Percentiles rank a stretch among this genome's conserved stretches.
These are phyloP conservation scores for Ligustrum vulgare DNA, from an alignment of 257 asterid genomes.

Conservation along the genomic window DNA sequence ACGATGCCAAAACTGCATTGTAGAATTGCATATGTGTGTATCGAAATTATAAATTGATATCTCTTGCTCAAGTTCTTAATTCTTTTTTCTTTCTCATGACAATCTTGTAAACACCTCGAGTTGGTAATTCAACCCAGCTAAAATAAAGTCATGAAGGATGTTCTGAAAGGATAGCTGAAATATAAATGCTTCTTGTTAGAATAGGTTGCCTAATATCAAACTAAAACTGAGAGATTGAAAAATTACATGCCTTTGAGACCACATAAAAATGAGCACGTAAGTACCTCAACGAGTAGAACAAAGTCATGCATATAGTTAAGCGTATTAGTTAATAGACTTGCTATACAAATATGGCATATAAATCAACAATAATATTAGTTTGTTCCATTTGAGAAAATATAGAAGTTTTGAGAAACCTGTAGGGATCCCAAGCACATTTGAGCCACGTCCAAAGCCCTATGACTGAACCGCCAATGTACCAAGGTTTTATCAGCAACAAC, in stretches of 20 bases:
- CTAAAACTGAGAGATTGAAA: background rate
- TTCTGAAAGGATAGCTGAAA: slow-evolving; percentile 77
- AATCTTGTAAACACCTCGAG: slow-evolving; percentile 76
- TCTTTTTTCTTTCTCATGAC: too few relatives aligned
- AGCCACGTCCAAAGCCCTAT: slow-evolving; percentile 95
- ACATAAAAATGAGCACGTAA: too few relatives aligned
- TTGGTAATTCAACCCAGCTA: slow-evolving; percentile 81
- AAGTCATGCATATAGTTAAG: background rate
- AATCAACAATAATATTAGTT: slow-evolving; percentile 1
- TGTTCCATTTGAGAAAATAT: background rate
- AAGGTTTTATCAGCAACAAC: slow-evolving; percentile 81
- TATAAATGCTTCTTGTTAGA: background rate
- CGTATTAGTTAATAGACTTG: background rate
- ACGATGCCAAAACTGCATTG: too few relatives aligned
- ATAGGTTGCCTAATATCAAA: background rate
- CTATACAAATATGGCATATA: background rate
- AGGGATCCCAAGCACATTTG: slow-evolving; percentile 95
- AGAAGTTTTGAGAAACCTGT: slow-evolving; percentile 58
- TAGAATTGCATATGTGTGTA: too few relatives aligned
- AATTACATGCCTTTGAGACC: background rate
- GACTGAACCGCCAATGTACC: slow-evolving; percentile 91
- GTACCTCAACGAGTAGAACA: too few relatives aligned
- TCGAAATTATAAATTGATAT: too few relatives aligned
- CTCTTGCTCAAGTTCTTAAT: too few relatives aligned
- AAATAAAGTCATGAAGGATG: slow-evolving; percentile 87